Evolutionary conservation across 2,329 filamentous ascomycete genomes (phyloP).

Genomic region (Saccharata proteae): DNA sequence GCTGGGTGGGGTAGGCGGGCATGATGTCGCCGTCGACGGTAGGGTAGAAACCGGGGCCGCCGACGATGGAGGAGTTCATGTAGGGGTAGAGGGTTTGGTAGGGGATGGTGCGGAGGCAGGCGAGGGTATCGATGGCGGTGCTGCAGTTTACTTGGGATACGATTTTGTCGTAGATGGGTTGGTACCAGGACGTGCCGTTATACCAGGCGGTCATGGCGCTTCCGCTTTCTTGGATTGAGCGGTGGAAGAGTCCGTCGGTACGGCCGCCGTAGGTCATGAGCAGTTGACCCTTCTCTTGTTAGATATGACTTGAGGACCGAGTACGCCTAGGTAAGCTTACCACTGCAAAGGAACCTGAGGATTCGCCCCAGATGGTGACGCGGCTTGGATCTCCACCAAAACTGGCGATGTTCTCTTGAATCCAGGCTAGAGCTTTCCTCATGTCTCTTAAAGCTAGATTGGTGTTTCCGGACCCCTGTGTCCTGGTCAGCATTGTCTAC

Average conservation of each 20-base stretch:
- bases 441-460: constrained; percentile 6
- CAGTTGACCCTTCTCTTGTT: constrained; percentile 17
- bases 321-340: too few relatives aligned
- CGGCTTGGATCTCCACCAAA: constrained; percentile 4
- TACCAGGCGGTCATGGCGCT: constrained; percentile 27
- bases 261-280: constrained; percentile 22
- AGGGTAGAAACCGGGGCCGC: constrained; percentile 6
- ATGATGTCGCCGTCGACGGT: constrained; percentile 7
- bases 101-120: constrained; percentile 5
- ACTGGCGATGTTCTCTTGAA: constrained; percentile 6
- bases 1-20: constrained; percentile 3
- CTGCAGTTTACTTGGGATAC: constrained; percentile 16
- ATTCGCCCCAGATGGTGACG: constrained; percentile 8
- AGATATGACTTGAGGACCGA: not conserved
- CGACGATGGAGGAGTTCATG: constrained; percentile 5
- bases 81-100: constrained; percentile 13
- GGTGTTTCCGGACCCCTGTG: constrained; percentile 3
- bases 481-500: not conserved
- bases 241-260: constrained; percentile 24
- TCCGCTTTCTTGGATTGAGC: constrained; percentile 25
- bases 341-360: constrained; percentile 5
- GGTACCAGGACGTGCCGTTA: constrained; percentile 22
- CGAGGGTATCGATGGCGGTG: constrained; percentile 6
- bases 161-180: constrained; percentile 15
- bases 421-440: constrained; percentile 5